phyloP scores from a whole-genome alignment of 2,329 filamentous ascomycete genomes.

The Monosporascus sp. region DNA sequence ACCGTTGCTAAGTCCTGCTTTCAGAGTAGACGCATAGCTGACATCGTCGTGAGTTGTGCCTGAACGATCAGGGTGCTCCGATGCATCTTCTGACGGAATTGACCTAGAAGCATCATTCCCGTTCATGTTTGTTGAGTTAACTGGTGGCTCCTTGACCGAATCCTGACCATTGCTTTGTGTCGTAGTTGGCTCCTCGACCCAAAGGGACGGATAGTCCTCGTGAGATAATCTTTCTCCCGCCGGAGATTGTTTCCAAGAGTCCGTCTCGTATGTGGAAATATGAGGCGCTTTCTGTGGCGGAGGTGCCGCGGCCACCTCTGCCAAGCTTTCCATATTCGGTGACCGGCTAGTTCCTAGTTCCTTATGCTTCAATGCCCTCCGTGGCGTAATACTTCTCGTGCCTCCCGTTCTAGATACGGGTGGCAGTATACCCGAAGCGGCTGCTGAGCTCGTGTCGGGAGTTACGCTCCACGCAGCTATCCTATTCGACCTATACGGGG shows the following conservation, averaged over 20 bases:
- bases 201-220: not conserved
- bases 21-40: slow-evolving; percentile 14
- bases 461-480: not conserved
- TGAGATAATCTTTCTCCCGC: not conserved
- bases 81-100: not conserved
- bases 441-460: not conserved
- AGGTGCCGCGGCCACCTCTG: not conserved
- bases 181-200: not conserved
- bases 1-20: slow-evolving; percentile 6
- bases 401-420: not conserved
- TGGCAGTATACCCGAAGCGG: not conserved
- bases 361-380: not conserved
- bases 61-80: slow-evolving; percentile 3
- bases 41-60: not conserved
- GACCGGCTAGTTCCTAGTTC: not conserved
- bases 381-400: not conserved
- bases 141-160: not conserved
- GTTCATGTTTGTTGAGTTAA: not conserved
- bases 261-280: not conserved
- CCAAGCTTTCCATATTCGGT: not conserved
- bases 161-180: not conserved
- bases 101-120: not conserved
- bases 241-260: no score
- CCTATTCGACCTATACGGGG: not conserved
- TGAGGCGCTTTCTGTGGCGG: not conserved